These are phyloP conservation scores for Anacardium occidentale DNA, from an alignment of 345 rosid species.

Conservation along the genomic window DNA sequence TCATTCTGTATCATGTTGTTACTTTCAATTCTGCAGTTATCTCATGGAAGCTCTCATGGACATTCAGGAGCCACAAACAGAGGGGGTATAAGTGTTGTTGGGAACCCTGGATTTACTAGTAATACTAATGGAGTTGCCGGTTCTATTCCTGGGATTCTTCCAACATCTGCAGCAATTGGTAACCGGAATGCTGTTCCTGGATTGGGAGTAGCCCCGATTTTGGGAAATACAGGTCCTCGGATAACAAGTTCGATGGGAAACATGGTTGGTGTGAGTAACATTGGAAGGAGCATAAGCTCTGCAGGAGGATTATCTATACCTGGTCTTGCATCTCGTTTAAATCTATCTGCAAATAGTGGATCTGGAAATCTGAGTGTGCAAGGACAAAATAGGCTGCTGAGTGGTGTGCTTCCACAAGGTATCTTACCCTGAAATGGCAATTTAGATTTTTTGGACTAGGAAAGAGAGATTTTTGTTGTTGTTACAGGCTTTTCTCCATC, in stretches of 20 bases:
- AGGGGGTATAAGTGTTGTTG: conserved; percentile 88
- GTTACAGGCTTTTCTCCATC: neutral
- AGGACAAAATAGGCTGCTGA: conserved; percentile 86
- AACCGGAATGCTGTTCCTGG: conserved; percentile 80
- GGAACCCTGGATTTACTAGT: conserved; percentile 81
- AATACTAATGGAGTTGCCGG: conserved; percentile 87
- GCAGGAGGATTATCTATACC: conserved; percentile 88
- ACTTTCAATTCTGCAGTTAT: conserved; percentile 50
- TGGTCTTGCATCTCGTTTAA: conserved; percentile 81
- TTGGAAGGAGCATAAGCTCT: conserved; percentile 81
- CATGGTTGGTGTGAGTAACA: conserved; percentile 89
- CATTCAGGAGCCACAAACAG: conserved; percentile 87
- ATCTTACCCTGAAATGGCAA: conserved; percentile 14
- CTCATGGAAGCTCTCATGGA: conserved; percentile 86
- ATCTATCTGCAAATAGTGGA: conserved; percentile 69
- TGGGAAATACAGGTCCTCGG: conserved; percentile 87
- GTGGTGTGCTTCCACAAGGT: conserved; percentile 95
- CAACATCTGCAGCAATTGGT: conserved; percentile 79
- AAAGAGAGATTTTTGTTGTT: neutral
- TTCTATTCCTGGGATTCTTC: conserved; percentile 93
- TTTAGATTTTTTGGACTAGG: neutral
- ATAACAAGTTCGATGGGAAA: conserved; percentile 85
- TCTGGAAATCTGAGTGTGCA: conserved; percentile 80
- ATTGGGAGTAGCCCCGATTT: conserved; percentile 82
- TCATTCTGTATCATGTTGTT: conserved; percentile 11